Base-by-base conservation (phyloP, 2,329 filamentous ascomycete species). In the Hypomyces perniciosus region DNA sequence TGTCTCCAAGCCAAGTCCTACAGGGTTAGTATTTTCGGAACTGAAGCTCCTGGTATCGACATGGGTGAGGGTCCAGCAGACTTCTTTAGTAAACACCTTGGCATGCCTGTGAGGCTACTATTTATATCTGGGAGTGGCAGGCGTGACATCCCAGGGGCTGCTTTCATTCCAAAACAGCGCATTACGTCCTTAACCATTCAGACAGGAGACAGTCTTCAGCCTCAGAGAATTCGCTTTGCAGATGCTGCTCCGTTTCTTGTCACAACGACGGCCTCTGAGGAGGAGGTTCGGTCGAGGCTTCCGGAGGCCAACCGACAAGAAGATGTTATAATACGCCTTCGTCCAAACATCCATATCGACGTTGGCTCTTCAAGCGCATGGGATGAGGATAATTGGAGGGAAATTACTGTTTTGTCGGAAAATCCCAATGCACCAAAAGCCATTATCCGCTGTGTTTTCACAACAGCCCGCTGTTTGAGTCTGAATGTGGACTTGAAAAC, bases 41-140 rank as follows among this genome's bases (percentile, higher is more conserved):
- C 56, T 20, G 43, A 53, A 6, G 56, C 56, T 28, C 30, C 47
- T 5, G 54, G 50, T 10, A 44, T 58, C 3, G 56, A 56, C 39
- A 56, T 58, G 54, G 56, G 56, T 5, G 54, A 58, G 10, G 54
- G 43, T 12, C 45, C 51, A 9, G 56, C 56, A 1, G 46, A 30
- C 4, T 58, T 55, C 50, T 58, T 58, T 44, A 54, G 48, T 50
- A 56, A 55, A n/a, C 56, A 58, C 41, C 48, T 58, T 4, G 54
- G 51, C n/a, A 55, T 56, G 20, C 28, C 50, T 5, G 44, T 47
- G 4, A 47, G 52, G 13, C 20, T 58, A 28, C 38, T 56, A 2
- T 56, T 54, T 34, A 58, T 58, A 9, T 48, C 50, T 7, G 50
- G 50, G 34, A 44, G 29, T 10, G 56, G 56, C 10, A 52, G 48